Evolutionary conservation across 2,329 filamentous ascomycete genomes (phyloP).

Genomic region (Aspergillus luchuensis): DNA sequence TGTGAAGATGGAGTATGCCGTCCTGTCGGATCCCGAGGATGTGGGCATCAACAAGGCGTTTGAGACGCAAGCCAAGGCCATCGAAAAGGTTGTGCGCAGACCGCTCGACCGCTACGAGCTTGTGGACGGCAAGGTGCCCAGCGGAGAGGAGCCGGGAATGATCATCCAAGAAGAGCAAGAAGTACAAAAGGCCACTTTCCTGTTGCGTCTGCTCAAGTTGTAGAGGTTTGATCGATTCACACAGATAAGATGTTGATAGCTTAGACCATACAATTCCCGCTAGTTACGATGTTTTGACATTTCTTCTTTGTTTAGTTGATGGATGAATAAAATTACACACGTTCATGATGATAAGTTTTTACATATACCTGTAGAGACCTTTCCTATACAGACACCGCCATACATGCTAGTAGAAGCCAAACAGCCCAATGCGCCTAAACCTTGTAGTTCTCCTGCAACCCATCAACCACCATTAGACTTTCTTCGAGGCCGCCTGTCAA

Average conservation of each 20-base stretch:
- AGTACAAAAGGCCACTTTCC: constrained; percentile 77
- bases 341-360: neutral
- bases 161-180: constrained; percentile 85
- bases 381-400: constrained; percentile 1
- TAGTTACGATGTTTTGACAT: constrained; percentile 10
- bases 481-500: constrained; percentile 56
- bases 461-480: constrained; percentile 35
- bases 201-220: constrained; percentile 74
- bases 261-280: constrained; percentile 14
- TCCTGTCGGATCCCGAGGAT: constrained; percentile 76
- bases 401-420: constrained; percentile 1
- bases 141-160: constrained; percentile 58
- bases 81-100: constrained; percentile 76
- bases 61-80: constrained; percentile 64
- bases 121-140: constrained; percentile 59
- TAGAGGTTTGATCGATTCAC: constrained; percentile 42
- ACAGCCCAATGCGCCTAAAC: constrained; percentile 7
- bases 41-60: constrained; percentile 73
- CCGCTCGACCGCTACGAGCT: constrained; percentile 71
- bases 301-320: neutral
- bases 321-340: constrained; percentile 9
- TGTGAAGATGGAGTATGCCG: constrained; percentile 88
- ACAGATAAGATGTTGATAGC: constrained; percentile 11
- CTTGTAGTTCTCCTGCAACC: constrained; percentile 5
- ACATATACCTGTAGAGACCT: neutral